phyloP scores from a whole-genome alignment of 1,284 basidiomycete genomes.

The Microbotryum silenes-acaulis region DNA sequence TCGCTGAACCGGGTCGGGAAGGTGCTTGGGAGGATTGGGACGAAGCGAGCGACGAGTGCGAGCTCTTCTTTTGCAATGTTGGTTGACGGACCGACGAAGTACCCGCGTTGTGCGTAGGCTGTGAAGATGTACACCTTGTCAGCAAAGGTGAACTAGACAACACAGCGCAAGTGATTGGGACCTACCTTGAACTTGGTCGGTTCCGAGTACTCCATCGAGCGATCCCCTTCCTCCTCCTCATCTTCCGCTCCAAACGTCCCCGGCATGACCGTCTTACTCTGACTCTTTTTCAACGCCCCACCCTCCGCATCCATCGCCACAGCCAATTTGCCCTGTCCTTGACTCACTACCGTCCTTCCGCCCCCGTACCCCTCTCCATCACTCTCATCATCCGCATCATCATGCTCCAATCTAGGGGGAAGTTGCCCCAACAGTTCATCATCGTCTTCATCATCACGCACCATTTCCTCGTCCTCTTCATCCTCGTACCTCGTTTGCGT shows the following conservation, averaged over 20 bases:
- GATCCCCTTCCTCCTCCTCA: constrained; percentile 9
- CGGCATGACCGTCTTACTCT: constrained; percentile 23
- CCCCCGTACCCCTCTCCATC: neutral
- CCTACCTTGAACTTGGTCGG: too few species aligned
- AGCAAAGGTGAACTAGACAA: too few species aligned
- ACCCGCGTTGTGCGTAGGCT: constrained; percentile 11
- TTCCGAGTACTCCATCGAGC: constrained; percentile 1
- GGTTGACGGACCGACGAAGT: neutral
- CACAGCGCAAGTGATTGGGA: too few species aligned
- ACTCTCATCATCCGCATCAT: neutral
- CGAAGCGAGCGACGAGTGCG: constrained; percentile 23
- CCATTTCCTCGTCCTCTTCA: neutral
- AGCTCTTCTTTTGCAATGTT: constrained; percentile 3
- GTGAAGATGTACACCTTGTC: neutral
- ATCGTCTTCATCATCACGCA: constrained; percentile 2
- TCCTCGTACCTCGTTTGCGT: constrained; percentile 3
- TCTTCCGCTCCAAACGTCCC: constrained; percentile 18
- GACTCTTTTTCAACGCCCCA: constrained; percentile 7
- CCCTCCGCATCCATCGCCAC: constrained; percentile 4
- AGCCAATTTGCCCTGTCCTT: constrained; percentile 1
- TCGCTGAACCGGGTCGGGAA: neutral
- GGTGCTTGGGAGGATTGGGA: constrained; percentile 10
- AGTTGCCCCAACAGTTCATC: neutral
- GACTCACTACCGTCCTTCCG: constrained; percentile 1
- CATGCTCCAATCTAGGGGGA: neutral